Base-by-base conservation (phyloP, 768 basidiomycete species). In the Tulasnella sp. region DNA sequence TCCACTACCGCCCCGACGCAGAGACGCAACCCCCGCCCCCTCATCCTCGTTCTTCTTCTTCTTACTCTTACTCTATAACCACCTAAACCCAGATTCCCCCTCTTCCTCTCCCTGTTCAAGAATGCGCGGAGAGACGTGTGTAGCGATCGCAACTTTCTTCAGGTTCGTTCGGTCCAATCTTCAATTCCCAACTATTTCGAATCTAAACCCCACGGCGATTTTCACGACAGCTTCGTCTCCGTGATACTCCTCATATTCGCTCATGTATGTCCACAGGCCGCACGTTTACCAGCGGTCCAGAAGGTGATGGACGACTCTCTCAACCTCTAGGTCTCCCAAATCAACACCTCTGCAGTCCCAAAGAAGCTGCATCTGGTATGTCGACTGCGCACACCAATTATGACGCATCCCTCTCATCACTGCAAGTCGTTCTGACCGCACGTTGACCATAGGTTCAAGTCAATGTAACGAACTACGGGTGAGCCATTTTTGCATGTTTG, bases 391-490 rank as follows among this genome's bases (percentile, higher is more conserved):
- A 19, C 12, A 39, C 75, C 42, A 38, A 71, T 78, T 34, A 78
- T 52, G 31, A 48, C 62, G 34, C 31, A 68, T 18, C 56, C 24
- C 52, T 40, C 8, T 38, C 46, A 4, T 12, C 40, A 24, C 39
- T 40, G 8, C 58, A 19, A 34, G 21, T 31, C 34, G n/a, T 18
- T 38, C 75, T 52, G 56, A 80, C 40, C 39, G 31, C 74, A 21
- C 56, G 27, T 73, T 38, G 3, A 24, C 24, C 19, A 40, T 18
- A 81, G 80, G 79, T 79, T 19, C 48, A 75, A 19, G 72, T 82
- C 73, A 82, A 82, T 52, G 80, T 82, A 31, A 78, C 81, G 19
- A 71, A 62, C n/a, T 81, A 79, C 39, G 80, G 72, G 81, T 82
- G 52, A 52, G 78, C 72, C 34, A n/a, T n/a, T 62, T 44, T 68